Base-by-base conservation (phyloP, 257 asterid genomes). In the Eustoma russellianum region DNA sequence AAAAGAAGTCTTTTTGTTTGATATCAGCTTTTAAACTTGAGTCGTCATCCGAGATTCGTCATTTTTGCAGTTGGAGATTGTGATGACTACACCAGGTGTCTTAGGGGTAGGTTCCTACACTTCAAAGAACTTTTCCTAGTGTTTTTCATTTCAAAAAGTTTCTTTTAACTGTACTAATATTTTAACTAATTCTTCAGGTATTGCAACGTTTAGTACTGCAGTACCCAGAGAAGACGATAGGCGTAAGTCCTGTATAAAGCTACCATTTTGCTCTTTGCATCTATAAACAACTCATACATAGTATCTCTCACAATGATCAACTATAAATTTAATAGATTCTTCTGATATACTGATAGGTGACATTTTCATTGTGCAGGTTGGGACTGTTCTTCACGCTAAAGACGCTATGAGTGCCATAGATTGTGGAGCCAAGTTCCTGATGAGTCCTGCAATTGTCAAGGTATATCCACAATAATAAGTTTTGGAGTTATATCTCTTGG, bases 391-490 rank as follows among this genome's bases (percentile, higher is more conserved):
- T 60, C 67, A 75, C 62, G 69, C 67, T 51, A 61, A 17, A 60
- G 83, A 73, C 45, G 94, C 90, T 14, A 73, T 70, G 61, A 55
- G 59, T 56, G 88, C 96, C 10, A 44, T 84, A 16, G 63, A 64
- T 7, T 30, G 56, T 50, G 96, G 96, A 68, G 96, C 94, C 59
- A 88, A 84, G 75, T 88, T 88, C 72, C 80, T 88, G 3, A 63
- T 84, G 93, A 82, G 94, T 53, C 96, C 96, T 70, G 93, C 78
- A 55, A 74, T 72, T 67, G 83, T 87, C 56, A 79, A 73, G 88
- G 96, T 87, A 74, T 44, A 46, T 34, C 52, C 48, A 48, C 30
- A 24, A 2, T 24, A 24, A 4, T 24, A 24, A 24, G 30, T 24
- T 24, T n/a, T n/a, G n/a, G n/a, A n/a, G n/a, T n/a, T n/a, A n/a